Evolutionary conservation across 139 green algal genomes (phyloP).

Genomic region (Volvox africanus): DNA sequence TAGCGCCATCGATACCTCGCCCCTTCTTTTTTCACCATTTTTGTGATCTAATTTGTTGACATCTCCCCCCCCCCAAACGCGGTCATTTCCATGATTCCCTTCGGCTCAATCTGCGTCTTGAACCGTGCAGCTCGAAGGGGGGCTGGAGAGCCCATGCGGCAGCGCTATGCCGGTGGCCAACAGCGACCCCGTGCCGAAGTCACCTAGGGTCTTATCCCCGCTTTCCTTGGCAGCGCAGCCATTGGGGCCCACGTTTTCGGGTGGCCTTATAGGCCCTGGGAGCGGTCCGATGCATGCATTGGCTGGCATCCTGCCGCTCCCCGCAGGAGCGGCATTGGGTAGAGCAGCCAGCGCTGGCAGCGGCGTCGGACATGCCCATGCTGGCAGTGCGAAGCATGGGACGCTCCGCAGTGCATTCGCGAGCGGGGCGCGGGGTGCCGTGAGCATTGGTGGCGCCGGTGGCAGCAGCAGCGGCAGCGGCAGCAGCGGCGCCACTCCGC

Average conservation of each 20-base stretch:
- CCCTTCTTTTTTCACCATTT: no score
- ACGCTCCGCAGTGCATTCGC: background rate
- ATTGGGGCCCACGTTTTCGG: background rate
- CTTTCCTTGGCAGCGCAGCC: background rate
- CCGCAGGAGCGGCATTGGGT: background rate
- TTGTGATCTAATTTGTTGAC: no score
- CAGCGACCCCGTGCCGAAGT: slow-evolving; percentile 1
- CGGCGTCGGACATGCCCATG: background rate
- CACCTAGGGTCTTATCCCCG: background rate
- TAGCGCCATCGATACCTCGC: no score
- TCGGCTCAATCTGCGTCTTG: background rate
- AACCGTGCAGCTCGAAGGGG: background rate
- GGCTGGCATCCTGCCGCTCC: background rate
- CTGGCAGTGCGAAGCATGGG: background rate
- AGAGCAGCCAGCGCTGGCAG: background rate
- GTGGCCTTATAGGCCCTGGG: background rate
- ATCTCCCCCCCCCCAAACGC: no score
- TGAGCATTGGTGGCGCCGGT: no score
- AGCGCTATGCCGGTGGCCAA: background rate
- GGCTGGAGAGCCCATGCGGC: background rate
- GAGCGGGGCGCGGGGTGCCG: background rate
- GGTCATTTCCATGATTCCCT: background rate
- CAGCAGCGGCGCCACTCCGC: background rate
- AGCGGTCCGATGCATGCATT: background rate
- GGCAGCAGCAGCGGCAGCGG: background rate